These are phyloP conservation scores for Arabidopsis lyrata DNA, from an alignment of 441 rosid species.

Conservation along the genomic window DNA sequence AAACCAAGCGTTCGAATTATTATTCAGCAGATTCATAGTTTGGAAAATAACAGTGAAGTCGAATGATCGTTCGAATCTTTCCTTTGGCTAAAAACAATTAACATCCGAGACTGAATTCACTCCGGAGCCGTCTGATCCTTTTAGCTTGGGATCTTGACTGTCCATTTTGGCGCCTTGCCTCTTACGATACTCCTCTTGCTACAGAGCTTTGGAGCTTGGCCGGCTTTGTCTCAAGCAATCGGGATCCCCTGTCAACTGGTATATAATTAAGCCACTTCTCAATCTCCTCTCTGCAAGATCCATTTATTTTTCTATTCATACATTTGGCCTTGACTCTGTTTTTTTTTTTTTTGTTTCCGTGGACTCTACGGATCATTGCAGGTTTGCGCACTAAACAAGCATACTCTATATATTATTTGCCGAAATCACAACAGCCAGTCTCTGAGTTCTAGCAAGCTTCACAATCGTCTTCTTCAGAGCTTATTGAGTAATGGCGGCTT, in stretches of 20 bases:
- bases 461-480: background rate
- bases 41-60: slow-evolving; percentile 12
- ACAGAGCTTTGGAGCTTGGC: background rate
- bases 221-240: background rate
- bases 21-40: slow-evolving; percentile 3
- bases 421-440: slow-evolving; percentile 36
- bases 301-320: background rate
- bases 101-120: background rate
- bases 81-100: background rate
- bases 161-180: slow-evolving; percentile 1
- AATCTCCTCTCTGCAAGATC: background rate
- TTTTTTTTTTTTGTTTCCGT: background rate
- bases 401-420: slow-evolving; percentile 30
- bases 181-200: background rate
- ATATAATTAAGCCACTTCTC: background rate
- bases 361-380: background rate
- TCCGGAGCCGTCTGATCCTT: slow-evolving; percentile 7
- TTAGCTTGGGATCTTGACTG: background rate
- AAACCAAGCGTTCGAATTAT: slow-evolving; percentile 1
- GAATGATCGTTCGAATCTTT: slow-evolving; percentile 38
- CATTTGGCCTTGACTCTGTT: background rate
- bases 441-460: background rate
- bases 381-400: slow-evolving; percentile 1
- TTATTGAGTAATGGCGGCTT: slow-evolving; percentile 50
- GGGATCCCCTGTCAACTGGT: background rate